These are phyloP conservation scores for Coemansia sp. DNA, from an alignment of 192 early-diverging fungal genomes.

Conservation along the genomic window DNA sequence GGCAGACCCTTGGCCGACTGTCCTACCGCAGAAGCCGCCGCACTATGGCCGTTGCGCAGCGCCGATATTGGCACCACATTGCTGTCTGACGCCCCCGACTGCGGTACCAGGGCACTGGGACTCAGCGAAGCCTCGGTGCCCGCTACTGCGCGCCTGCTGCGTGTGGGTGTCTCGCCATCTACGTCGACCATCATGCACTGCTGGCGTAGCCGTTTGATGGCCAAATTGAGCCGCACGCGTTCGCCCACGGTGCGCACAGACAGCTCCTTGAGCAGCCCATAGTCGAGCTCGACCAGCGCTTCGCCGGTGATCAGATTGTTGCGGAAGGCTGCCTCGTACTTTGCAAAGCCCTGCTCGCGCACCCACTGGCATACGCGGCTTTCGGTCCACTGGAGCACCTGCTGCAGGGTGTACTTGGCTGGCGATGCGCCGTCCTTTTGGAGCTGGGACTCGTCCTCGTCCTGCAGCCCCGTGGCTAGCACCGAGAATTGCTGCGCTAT, in stretches of 20 bases:
- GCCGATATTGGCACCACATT: conserved; percentile 25
- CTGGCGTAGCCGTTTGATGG: conserved; percentile 68
- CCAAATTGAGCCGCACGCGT: conserved; percentile 70
- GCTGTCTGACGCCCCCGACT: background rate
- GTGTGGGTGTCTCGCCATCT: conserved; percentile 5
- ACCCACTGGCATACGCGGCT: conserved; percentile 54
- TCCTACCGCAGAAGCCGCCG: conserved; percentile 6
- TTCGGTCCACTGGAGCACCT: conserved; percentile 53
- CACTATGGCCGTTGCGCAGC: conserved; percentile 10
- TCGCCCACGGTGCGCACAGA: conserved; percentile 80
- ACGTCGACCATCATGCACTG: conserved; percentile 52
- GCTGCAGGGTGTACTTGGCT: conserved; percentile 37
- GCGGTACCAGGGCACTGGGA: conserved; percentile 4
- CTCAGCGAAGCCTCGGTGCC: background rate
- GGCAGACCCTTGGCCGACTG: conserved; percentile 22
- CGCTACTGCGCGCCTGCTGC: conserved; percentile 1
- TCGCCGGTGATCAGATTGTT: conserved; percentile 82
- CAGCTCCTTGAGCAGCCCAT: conserved; percentile 77
- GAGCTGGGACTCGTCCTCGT: conserved; percentile 5
- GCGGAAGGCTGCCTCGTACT: conserved; percentile 52
- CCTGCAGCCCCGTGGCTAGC: conserved; percentile 7
- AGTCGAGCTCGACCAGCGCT: conserved; percentile 78
- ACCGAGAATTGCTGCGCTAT: conserved; percentile 17
- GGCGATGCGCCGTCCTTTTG: background rate
- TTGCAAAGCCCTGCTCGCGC: conserved; percentile 51